These are phyloP conservation scores for Paraglomus occultum DNA, from an alignment of 192 early-diverging fungal genomes.

Conservation along the genomic window DNA sequence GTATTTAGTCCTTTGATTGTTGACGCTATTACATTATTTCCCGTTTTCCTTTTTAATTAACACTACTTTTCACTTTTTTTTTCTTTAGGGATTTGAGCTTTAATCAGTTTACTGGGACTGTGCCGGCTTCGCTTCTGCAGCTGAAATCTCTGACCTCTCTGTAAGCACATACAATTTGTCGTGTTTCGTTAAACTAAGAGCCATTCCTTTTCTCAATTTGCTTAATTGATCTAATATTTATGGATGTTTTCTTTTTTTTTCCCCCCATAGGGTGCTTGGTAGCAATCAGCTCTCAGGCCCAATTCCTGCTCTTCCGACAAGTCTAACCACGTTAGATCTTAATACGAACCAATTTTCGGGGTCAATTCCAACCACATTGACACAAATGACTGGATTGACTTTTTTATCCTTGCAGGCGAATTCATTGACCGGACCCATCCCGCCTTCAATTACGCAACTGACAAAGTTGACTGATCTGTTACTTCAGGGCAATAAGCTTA, in stretches of 20 bases:
- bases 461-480: neutral
- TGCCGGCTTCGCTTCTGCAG: slow-evolving; percentile 9
- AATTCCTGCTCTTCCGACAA: slow-evolving; percentile 2
- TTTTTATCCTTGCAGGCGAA: slow-evolving; percentile 1
- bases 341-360: neutral
- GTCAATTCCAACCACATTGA: neutral
- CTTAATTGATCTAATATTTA: neutral
- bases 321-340: neutral
- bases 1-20: neutral
- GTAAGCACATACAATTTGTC: neutral
- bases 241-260: neutral
- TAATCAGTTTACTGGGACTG: slow-evolving; percentile 3
- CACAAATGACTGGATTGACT: neutral
- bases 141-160: neutral
- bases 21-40: neutral
- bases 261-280: neutral
- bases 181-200: neutral
- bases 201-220: neutral
- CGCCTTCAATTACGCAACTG: neutral
- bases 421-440: slow-evolving; percentile 6
- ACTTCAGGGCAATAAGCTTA: slow-evolving; percentile 14
- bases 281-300: neutral
- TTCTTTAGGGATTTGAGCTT: slow-evolving; percentile 8
- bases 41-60: neutral
- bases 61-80: neutral